A percentile compares a stretch with the other conserved stretches of the same genome.
These are phyloP conservation scores for Thalassiosira livingstoniorum DNA, from an alignment of 352 stramenopile genomes.

Conservation along the genomic window DNA sequence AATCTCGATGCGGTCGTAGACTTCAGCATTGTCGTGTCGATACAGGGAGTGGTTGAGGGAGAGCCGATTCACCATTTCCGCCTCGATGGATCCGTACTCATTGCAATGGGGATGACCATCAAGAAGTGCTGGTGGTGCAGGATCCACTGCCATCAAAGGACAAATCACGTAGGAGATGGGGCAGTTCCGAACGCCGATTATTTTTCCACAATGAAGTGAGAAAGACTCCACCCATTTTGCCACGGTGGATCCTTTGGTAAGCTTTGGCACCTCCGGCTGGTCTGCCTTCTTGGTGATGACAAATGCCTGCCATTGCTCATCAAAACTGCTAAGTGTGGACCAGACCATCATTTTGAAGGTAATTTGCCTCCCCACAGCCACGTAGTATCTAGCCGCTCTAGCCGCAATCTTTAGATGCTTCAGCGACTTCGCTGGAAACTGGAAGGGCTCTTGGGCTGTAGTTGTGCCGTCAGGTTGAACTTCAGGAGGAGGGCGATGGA, in stretches of 20 bases:
- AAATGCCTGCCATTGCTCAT: background rate
- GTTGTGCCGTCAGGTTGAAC: too few species aligned
- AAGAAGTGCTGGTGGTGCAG: background rate
- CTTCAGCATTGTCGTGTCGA: background rate
- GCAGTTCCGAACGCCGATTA: background rate
- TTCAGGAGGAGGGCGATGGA: background rate
- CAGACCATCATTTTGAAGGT: background rate
- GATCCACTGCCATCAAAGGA: background rate
- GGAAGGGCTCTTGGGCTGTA: background rate
- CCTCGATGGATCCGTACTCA: background rate
- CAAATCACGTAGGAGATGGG: background rate
- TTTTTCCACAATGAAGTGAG: background rate
- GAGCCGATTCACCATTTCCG: background rate
- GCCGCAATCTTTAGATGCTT: background rate
- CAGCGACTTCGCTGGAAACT: background rate
- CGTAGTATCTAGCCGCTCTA: background rate
- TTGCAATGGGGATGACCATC: background rate
- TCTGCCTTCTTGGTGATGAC: background rate
- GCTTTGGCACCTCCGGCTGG: background rate
- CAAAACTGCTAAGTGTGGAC: background rate
- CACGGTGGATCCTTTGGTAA: background rate
- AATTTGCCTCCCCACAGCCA: background rate
- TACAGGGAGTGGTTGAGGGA: background rate
- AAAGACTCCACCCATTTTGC: background rate
- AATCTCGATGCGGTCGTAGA: background rate